Evolutionary conservation across 108 stramenopile species (phyloP).

Genomic region (Skeletonema marinoi): DNA sequence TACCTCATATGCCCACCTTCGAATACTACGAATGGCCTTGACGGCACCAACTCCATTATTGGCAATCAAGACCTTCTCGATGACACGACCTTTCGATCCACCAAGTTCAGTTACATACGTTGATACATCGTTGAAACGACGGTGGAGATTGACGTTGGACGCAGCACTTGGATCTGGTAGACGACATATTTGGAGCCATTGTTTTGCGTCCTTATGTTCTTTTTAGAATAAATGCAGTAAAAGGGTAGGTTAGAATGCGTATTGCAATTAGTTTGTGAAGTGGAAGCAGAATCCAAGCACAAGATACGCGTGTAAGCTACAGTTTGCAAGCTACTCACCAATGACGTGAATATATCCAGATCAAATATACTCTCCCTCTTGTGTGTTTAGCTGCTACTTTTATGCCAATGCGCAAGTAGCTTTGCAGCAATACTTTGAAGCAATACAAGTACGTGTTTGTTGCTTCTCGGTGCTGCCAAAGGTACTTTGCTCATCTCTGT

Average conservation of each 20-base stretch:
- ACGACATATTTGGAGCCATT: neutral
- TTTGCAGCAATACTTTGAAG: neutral
- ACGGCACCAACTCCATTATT: constrained; percentile 96
- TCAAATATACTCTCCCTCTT: neutral
- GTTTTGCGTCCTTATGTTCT: neutral
- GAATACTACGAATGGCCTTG: constrained; percentile 97
- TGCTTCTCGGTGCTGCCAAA: too few species aligned
- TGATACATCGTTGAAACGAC: constrained; percentile 69
- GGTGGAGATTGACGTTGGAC: constrained; percentile 58
- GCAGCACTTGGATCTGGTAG: neutral
- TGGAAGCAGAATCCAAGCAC: neutral
- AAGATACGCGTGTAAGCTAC: neutral
- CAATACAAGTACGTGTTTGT: neutral
- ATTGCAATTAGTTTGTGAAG: neutral
- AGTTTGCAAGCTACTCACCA: neutral
- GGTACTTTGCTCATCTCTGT: too few species aligned
- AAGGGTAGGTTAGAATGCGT: neutral
- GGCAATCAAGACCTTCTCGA: constrained; percentile 88
- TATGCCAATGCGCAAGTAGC: neutral
- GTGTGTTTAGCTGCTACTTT: neutral
- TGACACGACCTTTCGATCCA: constrained; percentile 66
- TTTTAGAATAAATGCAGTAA: neutral
- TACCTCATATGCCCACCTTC: constrained; percentile 94
- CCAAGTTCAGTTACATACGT: constrained; percentile 72
- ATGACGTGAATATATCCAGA: neutral